These are phyloP conservation scores for Dimargaris cristalligena DNA, from an alignment of 192 early-diverging fungal species.

Conservation along the genomic window DNA sequence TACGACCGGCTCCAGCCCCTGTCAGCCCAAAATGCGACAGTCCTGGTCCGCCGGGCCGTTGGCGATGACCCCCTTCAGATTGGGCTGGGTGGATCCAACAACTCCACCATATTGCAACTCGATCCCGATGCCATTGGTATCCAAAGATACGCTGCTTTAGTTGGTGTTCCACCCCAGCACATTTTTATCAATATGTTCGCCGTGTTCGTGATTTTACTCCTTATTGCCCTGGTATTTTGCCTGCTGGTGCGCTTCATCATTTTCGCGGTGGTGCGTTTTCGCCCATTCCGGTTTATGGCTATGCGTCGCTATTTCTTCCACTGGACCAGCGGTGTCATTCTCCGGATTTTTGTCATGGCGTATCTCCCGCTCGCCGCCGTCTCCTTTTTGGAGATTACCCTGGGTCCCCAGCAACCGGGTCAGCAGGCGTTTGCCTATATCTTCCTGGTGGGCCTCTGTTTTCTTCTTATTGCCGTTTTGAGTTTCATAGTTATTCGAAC, in stretches of 20 bases:
- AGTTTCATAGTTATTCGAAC: background rate
- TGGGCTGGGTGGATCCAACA: too few relatives aligned
- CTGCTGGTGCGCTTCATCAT: conserved; percentile 1
- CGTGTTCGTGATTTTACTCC: background rate
- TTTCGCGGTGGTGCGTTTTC: background rate
- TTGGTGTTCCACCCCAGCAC: conserved; percentile 2
- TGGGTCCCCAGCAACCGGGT: background rate
- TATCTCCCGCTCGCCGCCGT: conserved; percentile 5
- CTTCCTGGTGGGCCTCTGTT: background rate
- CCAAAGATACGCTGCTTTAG: conserved; percentile 1
- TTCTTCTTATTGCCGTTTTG: background rate
- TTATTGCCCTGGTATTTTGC: conserved; percentile 3
- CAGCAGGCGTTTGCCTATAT: conserved; percentile 6
- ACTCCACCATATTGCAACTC: background rate
- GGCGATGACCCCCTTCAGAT: too few relatives aligned
- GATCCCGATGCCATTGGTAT: background rate
- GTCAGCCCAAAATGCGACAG: background rate
- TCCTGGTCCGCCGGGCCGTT: background rate
- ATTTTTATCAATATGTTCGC: conserved; percentile 3
- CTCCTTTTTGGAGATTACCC: background rate
- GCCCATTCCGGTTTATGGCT: conserved; percentile 6
- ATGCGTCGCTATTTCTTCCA: conserved; percentile 7
- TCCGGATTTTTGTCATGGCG: background rate
- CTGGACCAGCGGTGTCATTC: background rate
- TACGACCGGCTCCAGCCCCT: background rate